Base-by-base conservation (phyloP, 1,284 basidiomycete genomes). In the Apiotrichum sp. region DNA sequence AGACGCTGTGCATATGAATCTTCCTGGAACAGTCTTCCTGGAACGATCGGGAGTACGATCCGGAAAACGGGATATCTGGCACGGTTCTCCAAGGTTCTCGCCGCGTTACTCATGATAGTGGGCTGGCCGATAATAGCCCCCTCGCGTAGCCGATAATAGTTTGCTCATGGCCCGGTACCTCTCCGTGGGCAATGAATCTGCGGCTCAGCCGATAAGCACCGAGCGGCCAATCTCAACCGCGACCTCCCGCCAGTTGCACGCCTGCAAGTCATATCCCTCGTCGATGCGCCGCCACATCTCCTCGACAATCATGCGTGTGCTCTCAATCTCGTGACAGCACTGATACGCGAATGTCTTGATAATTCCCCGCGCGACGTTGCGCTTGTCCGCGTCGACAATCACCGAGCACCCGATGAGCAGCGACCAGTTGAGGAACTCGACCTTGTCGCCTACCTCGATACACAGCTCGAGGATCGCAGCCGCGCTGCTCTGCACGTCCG, bases 371-470 rank as follows among this genome's bases (percentile, higher is more conserved):
- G 62, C 66, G 2, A 50, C 47, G 36, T 67, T 56, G 34, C 72
- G 65, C 47, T 62, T 56, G 16, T 49, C 50, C 2, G 55, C 47
- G 39, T 58, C 55, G 10, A 62, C 49, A 3, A 69, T 45, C 16
- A 66, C 65, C 4, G 62, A 64, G 47, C 62, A 63, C 1, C 69
- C 65, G 14, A 71, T 63, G 39, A 72, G 51, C 7, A 72, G 57
- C 2, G 63, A 55, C 70, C 70, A 74, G 61, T 70, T 74, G 51
- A 74, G 61, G 47, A 65, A 71, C 61, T 74, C 72, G 33, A 71
- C 62, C 57, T 74, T 74, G 57, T 69, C 69, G 2, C 70, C 68
- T 3, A 64, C 68, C 22, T 65, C 62, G 22, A 58, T 56, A 32
- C 67, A 72, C 1, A 70, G 58, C 36, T 64, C 64, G 31, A 74